These are phyloP conservation scores for Actinomortierella wolfii DNA, from an alignment of 371 early-diverging fungal species.

Conservation along the genomic window DNA sequence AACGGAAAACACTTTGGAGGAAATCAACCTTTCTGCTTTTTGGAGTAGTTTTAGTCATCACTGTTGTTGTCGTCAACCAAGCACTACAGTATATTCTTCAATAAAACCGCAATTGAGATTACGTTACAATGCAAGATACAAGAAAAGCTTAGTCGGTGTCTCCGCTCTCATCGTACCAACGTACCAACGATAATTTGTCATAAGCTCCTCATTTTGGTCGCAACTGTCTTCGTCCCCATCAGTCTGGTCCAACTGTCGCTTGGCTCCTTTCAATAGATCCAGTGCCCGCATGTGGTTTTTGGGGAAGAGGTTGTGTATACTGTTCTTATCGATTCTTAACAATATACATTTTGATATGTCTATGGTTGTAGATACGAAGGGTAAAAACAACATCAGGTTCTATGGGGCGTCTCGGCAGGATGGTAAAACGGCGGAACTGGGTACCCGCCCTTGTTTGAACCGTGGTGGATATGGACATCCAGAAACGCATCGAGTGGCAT, in stretches of 20 bases:
- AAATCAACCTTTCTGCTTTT: too few species aligned
- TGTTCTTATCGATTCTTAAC: constrained; percentile 21
- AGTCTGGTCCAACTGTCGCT: constrained; percentile 9
- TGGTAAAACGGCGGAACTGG: constrained; percentile 17
- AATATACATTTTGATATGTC: constrained; percentile 14
- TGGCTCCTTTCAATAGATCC: constrained; percentile 12
- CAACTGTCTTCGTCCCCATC: constrained; percentile 4
- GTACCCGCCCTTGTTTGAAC: constrained; percentile 9
- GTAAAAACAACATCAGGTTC: constrained; percentile 17
- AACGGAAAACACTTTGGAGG: too few species aligned
- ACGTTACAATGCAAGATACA: too few species aligned
- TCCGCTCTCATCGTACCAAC: constrained; percentile 2
- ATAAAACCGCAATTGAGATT: too few species aligned
- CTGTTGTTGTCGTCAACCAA: too few species aligned
- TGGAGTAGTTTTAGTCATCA: too few species aligned
- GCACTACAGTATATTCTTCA: too few species aligned
- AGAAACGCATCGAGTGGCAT: constrained; percentile 3
- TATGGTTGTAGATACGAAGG: constrained; percentile 9
- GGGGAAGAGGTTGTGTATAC: constrained; percentile 16
- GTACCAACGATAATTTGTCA: constrained; percentile 14
- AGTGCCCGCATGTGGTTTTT: constrained; percentile 11
- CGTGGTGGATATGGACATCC: constrained; percentile 11
- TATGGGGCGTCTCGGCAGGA: constrained; percentile 9
- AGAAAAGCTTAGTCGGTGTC: too few species aligned
- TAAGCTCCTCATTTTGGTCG: constrained; percentile 9